These are phyloP conservation scores for Escovopsis sp. DNA, from an alignment of 2,329 filamentous ascomycete genomes.

Conservation along the genomic window DNA sequence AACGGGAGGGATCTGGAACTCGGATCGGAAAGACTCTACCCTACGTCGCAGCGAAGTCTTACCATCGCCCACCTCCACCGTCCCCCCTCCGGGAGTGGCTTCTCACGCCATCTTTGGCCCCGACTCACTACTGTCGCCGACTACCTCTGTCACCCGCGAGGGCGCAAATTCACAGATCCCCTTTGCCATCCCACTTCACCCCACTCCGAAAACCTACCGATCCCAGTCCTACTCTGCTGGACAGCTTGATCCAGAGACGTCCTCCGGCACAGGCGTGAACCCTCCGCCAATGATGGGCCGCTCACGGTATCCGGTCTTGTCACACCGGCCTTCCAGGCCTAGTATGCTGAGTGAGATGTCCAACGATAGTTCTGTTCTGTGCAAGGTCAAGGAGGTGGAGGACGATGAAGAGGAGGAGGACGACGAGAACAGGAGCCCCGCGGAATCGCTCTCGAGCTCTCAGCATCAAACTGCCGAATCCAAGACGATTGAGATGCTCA, in stretches of 20 bases:
- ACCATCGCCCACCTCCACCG: constrained; percentile 56
- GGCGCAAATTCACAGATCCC: constrained; percentile 54
- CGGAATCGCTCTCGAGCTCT: constrained; percentile 32
- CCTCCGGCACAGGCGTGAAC: constrained; percentile 24
- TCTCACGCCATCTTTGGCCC: constrained; percentile 33
- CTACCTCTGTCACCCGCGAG: constrained; percentile 36
- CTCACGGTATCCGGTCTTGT: constrained; percentile 50
- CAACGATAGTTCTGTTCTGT: constrained; percentile 44
- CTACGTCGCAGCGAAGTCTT: constrained; percentile 60
- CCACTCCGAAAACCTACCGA: constrained; percentile 81
- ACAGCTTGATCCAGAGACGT: constrained; percentile 59
- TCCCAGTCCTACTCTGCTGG: constrained; percentile 96
- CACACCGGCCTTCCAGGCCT: constrained; percentile 67
- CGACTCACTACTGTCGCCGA: constrained; percentile 31
- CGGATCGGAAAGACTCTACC: constrained; percentile 62
- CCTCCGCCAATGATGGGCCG: constrained; percentile 37
- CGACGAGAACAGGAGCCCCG: constrained; percentile 47
- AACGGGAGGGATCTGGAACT: constrained; percentile 75
- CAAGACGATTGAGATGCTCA: constrained; percentile 48
- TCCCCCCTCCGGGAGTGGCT: constrained; percentile 27
- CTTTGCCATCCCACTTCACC: constrained; percentile 76
- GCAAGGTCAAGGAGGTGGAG: constrained; percentile 56
- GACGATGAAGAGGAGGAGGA: constrained; percentile 56
- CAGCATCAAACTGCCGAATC: constrained; percentile 41
- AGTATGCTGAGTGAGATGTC: constrained; percentile 64